Percentiles rank a stretch among this genome's conserved stretches.
phyloP scores from a whole-genome alignment of 768 basidiomycete genomes.

The Hirschioporus abietinus region DNA sequence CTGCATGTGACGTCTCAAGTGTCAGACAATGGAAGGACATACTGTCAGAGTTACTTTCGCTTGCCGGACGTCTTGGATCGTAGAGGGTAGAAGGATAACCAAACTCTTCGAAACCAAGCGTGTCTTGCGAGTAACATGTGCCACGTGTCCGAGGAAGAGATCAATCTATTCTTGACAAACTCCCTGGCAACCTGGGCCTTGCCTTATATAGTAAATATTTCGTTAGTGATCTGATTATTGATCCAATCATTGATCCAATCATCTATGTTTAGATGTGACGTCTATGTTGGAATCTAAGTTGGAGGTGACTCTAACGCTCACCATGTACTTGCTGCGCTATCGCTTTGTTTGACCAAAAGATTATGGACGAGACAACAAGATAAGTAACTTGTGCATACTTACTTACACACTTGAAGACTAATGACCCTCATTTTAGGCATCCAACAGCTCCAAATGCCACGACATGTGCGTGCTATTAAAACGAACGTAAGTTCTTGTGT shows the following conservation, averaged over 20 bases:
- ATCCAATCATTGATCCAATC: too few relatives aligned
- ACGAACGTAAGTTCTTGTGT: too few relatives aligned
- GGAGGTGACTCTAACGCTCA: not conserved
- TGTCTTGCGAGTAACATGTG: too few relatives aligned
- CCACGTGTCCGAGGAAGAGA: not conserved
- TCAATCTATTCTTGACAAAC: not conserved
- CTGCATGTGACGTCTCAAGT: not conserved
- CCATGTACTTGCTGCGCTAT: not conserved
- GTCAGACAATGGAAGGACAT: not conserved
- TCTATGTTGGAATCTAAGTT: not conserved
- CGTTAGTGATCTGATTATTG: not conserved
- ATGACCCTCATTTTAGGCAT: not conserved
- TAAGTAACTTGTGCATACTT: not conserved
- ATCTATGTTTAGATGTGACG: not conserved
- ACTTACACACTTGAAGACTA: not conserved
- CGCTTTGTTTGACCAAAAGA: not conserved
- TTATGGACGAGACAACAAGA: not conserved
- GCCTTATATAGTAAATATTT: too few relatives aligned
- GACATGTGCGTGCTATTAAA: too few relatives aligned
- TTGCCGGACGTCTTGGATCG: not conserved
- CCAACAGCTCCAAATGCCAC: too few relatives aligned
- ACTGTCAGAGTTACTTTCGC: not conserved
- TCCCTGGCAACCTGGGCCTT: too few relatives aligned
- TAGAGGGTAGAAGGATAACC: not conserved
- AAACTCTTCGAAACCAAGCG: not conserved